Conservation (phyloP, 202 grass and related monocot genomes). For the Zoysia matrella region DNA sequence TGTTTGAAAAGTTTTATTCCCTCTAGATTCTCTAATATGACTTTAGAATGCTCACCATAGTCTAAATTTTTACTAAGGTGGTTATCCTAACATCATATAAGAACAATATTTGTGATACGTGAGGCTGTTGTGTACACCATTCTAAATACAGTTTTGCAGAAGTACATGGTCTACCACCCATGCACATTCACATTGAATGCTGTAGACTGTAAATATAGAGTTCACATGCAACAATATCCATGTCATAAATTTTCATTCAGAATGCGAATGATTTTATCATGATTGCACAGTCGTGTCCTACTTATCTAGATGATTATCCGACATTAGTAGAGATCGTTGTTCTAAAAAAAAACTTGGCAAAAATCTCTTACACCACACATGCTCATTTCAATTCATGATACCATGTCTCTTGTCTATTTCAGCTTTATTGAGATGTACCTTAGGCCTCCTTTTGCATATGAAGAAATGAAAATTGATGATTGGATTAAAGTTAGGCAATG, state of each 20-base stretch:
- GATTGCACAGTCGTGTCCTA: neutral
- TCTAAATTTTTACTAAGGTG: neutral
- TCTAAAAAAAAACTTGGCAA: neutral
- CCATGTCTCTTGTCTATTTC: conserved; percentile 42
- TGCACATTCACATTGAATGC: neutral
- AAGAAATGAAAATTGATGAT: conserved; percentile 96
- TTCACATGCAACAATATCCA: neutral
- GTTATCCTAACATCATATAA: neutral
- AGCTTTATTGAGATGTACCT: conserved; percentile 99
- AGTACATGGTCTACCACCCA: neutral
- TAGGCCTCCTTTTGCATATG: conserved; percentile 88
- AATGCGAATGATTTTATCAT: neutral
- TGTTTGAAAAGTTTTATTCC: neutral
- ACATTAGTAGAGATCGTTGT: neutral
- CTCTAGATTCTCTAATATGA: neutral
- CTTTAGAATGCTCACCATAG: neutral
- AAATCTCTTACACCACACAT: conserved; percentile 19
- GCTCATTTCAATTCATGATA: conserved; percentile 38
- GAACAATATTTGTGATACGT: neutral
- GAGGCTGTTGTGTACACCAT: neutral
- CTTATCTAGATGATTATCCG: neutral
- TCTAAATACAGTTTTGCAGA: neutral
- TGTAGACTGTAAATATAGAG: neutral
- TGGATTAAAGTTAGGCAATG: conserved; percentile 98
- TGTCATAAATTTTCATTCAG: neutral